phyloP scores from a whole-genome alignment of 371 early-diverging fungal genomes.

The Catenaria anguillulae region DNA sequence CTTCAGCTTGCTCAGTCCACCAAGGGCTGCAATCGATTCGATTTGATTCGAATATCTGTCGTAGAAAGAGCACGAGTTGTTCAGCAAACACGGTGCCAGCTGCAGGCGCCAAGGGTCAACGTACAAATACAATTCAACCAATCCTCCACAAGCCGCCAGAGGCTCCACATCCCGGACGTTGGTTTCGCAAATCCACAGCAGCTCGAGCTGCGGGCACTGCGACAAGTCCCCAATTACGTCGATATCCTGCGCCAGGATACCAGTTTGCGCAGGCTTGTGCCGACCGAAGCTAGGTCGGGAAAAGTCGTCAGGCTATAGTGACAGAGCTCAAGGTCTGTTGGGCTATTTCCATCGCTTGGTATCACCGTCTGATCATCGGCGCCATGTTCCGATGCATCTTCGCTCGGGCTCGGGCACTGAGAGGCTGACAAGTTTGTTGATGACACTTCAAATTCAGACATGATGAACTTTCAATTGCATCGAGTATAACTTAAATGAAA shows the following conservation, averaged over 20 bases:
- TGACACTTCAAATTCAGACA: too few relatives aligned
- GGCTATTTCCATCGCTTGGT: too few relatives aligned
- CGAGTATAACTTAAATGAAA: too few relatives aligned
- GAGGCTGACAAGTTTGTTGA: too few relatives aligned
- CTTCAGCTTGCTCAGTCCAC: neutral
- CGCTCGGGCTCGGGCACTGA: too few relatives aligned
- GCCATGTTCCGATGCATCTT: too few relatives aligned
- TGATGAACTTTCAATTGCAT: too few relatives aligned
- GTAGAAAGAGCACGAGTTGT: neutral
- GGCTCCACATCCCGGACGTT: neutral
- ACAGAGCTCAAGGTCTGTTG: constrained; percentile 1
- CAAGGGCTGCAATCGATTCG: neutral
- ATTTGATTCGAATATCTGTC: neutral
- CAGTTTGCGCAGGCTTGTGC: neutral
- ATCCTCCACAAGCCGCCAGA: neutral
- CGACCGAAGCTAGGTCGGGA: neutral
- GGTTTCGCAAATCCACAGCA: neutral
- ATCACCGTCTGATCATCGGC: too few relatives aligned
- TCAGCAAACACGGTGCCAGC: too few relatives aligned
- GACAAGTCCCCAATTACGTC: neutral
- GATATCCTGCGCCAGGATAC: neutral
- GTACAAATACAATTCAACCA: too few relatives aligned
- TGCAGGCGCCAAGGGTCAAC: too few relatives aligned
- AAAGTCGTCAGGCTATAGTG: neutral
- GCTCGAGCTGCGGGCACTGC: neutral